A percentile compares a stretch with the other conserved stretches of the same genome.
phyloP scores from a whole-genome alignment of 768 basidiomycete species.

The Rhodotorula toruloides region DNA sequence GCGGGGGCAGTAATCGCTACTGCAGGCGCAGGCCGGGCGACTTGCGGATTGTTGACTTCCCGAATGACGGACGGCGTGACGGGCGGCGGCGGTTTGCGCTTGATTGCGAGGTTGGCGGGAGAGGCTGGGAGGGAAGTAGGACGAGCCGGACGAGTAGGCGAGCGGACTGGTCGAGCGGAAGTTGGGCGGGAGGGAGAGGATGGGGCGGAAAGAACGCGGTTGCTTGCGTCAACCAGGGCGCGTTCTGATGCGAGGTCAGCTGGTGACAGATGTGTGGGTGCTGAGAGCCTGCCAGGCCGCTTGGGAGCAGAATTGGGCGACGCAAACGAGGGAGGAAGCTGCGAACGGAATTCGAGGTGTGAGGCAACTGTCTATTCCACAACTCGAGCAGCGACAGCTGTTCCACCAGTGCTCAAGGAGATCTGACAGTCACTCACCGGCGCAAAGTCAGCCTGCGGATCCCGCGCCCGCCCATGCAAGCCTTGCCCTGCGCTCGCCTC shows the following conservation, averaged over 20 bases:
- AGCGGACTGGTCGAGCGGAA: background rate
- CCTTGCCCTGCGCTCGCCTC: background rate
- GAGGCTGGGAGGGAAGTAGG: too few relatives aligned
- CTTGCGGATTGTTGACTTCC: too few relatives aligned
- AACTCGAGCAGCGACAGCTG: too few relatives aligned
- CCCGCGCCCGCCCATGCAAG: background rate
- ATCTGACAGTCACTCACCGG: too few relatives aligned
- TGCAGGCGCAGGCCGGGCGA: background rate
- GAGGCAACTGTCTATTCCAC: too few relatives aligned
- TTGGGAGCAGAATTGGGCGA: too few relatives aligned
- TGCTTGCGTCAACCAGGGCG: too few relatives aligned
- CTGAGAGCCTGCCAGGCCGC: too few relatives aligned
- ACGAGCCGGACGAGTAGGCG: background rate
- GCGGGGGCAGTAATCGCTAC: background rate
- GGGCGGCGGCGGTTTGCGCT: conserved; percentile 4
- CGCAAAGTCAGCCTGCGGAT: background rate
- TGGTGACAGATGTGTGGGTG: background rate
- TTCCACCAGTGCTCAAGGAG: too few relatives aligned
- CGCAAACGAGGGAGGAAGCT: too few relatives aligned
- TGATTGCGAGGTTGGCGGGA: background rate
- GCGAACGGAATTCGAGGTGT: too few relatives aligned
- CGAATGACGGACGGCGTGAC: conserved; percentile 7
- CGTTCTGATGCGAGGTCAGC: background rate
- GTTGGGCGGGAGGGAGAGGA: background rate
- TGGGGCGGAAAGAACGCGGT: background rate